Conservation (phyloP, 768 basidiomycete genomes). For the Leccinum ochraceum region DNA sequence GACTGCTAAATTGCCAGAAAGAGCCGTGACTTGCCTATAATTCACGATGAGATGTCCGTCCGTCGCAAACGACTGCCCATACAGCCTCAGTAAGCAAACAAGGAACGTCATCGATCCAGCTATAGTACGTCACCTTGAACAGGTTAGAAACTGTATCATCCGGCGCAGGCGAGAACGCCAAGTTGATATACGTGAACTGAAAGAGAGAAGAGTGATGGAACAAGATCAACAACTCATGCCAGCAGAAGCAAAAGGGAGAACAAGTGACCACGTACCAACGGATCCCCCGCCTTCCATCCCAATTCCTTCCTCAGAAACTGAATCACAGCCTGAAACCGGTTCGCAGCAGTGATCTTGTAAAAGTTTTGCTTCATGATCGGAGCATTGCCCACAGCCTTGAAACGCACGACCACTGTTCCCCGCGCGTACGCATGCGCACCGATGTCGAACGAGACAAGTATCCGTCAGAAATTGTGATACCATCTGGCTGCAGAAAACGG, state of each 20-base stretch:
- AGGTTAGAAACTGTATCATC: constrained; percentile 74
- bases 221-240: background rate
- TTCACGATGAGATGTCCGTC: constrained; percentile 91
- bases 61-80: constrained; percentile 73
- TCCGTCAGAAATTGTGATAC: background rate
- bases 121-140: constrained; percentile 51
- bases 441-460: background rate
- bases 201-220: background rate
- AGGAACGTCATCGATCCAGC: background rate
- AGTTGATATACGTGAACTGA: constrained; percentile 76
- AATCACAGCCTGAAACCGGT: constrained; percentile 94
- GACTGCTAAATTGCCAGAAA: background rate
- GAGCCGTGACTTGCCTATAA: constrained; percentile 61
- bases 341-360: constrained; percentile 94
- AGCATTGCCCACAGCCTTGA: constrained; percentile 96
- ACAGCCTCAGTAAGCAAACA: background rate
- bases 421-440: background rate
- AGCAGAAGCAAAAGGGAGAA: background rate
- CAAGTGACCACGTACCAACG: constrained; percentile 56
- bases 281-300: constrained; percentile 83
- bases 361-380: constrained; percentile 99
- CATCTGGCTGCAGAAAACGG: background rate
- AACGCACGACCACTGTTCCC: constrained; percentile 86
- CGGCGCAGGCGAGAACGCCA: constrained; percentile 75
- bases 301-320: constrained; percentile 89